A percentile compares a stretch with the other conserved stretches of the same genome.
Evolutionary conservation across 78 protist species (phyloP).

Genomic region (Dictyostelium brefeldianum): DNA sequence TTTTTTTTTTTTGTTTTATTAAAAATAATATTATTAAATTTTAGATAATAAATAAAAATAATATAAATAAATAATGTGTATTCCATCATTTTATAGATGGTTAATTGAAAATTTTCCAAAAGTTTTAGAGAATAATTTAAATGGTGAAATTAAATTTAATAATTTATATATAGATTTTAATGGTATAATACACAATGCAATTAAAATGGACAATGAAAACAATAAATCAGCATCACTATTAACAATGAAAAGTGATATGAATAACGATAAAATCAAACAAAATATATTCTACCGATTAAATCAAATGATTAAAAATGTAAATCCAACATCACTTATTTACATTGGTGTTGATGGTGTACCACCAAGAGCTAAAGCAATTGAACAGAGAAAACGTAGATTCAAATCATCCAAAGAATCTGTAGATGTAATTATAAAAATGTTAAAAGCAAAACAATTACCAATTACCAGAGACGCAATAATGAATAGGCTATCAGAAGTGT

Average conservation of each 20-base stretch:
- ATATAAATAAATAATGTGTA: conserved; percentile 29
- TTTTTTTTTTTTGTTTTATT: neutral
- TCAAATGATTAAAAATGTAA: conserved; percentile 82
- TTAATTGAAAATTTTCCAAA: conserved; percentile 67
- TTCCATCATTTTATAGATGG: conserved; percentile 72
- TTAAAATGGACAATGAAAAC: conserved; percentile 73
- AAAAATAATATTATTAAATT: neutral
- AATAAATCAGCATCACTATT: neutral
- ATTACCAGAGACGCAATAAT: neutral
- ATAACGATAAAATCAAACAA: conserved; percentile 78
- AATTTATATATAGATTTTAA: conserved; percentile 98
- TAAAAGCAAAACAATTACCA: neutral
- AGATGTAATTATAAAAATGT: conserved; percentile 62
- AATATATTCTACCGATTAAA: conserved; percentile 91
- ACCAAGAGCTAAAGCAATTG: conserved; percentile 98
- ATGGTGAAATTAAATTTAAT: conserved; percentile 79
- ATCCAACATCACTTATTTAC: conserved; percentile 92
- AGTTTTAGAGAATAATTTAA: conserved; percentile 2
- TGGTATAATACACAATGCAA: conserved; percentile 96
- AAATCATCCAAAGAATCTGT: conserved; percentile 38
- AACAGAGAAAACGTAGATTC: conserved; percentile 97
- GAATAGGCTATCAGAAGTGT: neutral
- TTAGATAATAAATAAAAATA: neutral
- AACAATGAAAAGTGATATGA: neutral
- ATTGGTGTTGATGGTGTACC: conserved; percentile 98